Evolutionary conservation across 2,329 filamentous ascomycete genomes (phyloP), one percentile per base, ranked within the genome.

Genomic region (Grosmannia penicillata): DNA sequence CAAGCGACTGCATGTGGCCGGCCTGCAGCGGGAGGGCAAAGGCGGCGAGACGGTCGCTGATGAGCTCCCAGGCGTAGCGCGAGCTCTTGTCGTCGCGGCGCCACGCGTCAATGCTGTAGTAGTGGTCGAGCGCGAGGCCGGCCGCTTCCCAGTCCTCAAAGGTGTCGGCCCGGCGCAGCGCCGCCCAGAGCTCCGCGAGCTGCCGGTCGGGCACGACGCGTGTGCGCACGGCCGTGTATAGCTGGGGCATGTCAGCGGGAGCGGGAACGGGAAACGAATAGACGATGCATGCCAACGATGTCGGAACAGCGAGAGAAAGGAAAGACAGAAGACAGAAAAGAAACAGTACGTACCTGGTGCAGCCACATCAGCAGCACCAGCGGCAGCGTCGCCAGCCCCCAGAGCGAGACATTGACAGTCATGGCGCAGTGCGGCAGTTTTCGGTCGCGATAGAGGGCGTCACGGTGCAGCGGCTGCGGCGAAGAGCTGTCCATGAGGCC

Each of bases 71-170:
- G 57, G 94, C 85, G 57, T 94, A 95, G 59, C 82, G 74, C 50
- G 77, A 78, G 47, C 78, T 87, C 9, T 76, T 77, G 6, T 82
- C 76, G 50, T 86, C 83, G 51, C 86, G 81, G 41, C 86, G 81
- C 82, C 48, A 94, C 44, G 86, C 57, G 58, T 93, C 83, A 48
- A 86, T 74, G 30, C 78, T 78, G n/a, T 86, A 66, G 15, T 83
- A 64, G 50, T 80, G 78, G 56, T 94, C 87, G n/a, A 94, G 69
- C 50, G 82, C 73, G 45, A 82, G 71, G 2, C 86, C 84, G n/a
- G 80, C 77, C 47, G 78, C 77, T 53, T 89, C 79, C 85, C 86
- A 95, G 53, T 91, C 80, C 51, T 91, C 82, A 53, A 80, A 93
- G 21, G 70, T 68, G 46, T 74, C 66, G 15, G 84, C 81, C 42